A percentile compares a stretch with the other conserved stretches of the same genome.
These are phyloP conservation scores for Epichloe coenophiala DNA, from an alignment of 2,329 filamentous ascomycete genomes.

Conservation along the genomic window DNA sequence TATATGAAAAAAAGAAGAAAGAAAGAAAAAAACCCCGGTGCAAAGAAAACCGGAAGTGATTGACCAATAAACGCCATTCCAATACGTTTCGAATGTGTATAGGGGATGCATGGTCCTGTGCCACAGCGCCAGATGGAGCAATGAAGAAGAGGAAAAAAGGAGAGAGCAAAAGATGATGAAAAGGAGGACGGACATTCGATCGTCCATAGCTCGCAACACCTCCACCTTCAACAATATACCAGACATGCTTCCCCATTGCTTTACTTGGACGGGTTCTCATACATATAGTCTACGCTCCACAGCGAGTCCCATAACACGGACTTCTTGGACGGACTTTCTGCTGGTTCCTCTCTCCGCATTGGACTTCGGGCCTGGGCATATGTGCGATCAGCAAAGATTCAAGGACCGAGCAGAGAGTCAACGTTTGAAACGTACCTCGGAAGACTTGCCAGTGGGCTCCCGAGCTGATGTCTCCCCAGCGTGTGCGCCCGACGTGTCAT, in stretches of 20 bases:
- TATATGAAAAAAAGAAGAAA: not conserved
- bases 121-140: not conserved
- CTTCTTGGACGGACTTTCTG: constrained; percentile 30
- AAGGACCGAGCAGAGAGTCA: constrained; percentile 38
- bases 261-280: constrained; percentile 28
- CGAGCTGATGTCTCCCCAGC: constrained; percentile 15
- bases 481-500: constrained; percentile 7
- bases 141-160: not conserved
- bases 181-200: not conserved
- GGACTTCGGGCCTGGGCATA: constrained; percentile 14
- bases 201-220: too few species aligned
- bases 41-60: too few species aligned
- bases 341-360: constrained; percentile 26
- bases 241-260: not conserved
- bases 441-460: constrained; percentile 12
- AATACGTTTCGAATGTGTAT: not conserved
- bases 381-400: constrained; percentile 11
- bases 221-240: too few species aligned
- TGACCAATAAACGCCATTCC: not conserved
- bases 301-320: constrained; percentile 49
- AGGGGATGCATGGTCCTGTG: not conserved
- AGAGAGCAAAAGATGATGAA: not conserved
- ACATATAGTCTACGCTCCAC: constrained; percentile 46
- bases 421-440: constrained; percentile 39
- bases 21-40: too few species aligned